Evolutionary conservation across 1,284 basidiomycete genomes (phyloP).

Genomic region (Ustilago tritici): DNA sequence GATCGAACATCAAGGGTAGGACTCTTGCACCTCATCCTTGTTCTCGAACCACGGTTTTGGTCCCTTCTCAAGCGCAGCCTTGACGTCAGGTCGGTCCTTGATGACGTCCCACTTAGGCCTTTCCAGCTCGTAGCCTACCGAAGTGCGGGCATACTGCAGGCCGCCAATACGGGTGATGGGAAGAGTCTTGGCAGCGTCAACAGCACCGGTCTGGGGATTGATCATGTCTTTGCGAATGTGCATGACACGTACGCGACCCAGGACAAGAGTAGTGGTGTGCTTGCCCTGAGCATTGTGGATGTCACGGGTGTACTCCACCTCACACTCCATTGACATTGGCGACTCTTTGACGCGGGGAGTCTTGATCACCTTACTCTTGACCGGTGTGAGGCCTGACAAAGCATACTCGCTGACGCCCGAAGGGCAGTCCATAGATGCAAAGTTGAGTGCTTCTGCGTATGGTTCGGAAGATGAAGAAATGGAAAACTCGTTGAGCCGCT

Average conservation of each 20-base stretch:
- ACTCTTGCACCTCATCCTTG: constrained; percentile 37
- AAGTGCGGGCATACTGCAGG: constrained; percentile 46
- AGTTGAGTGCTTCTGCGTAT: constrained; percentile 61
- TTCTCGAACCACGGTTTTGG: constrained; percentile 41
- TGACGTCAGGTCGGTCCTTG: constrained; percentile 44
- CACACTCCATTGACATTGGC: constrained; percentile 61
- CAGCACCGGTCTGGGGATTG: constrained; percentile 42
- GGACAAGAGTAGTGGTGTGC: constrained; percentile 57
- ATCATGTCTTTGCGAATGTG: constrained; percentile 60
- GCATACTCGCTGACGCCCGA: constrained; percentile 54
- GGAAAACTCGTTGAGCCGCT: constrained; percentile 48
- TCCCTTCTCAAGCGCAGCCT: constrained; percentile 36
- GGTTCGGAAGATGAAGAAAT: constrained; percentile 56
- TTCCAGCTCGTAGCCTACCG: constrained; percentile 50
- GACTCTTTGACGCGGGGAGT: constrained; percentile 58
- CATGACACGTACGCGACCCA: constrained; percentile 52
- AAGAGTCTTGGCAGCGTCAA: constrained; percentile 51
- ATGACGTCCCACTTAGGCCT: constrained; percentile 49
- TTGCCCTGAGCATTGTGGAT: constrained; percentile 51
- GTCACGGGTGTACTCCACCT: constrained; percentile 50
- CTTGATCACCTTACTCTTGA: constrained; percentile 49
- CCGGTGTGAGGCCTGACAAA: constrained; percentile 56
- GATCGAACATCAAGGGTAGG: constrained; percentile 25
- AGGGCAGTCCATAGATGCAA: constrained; percentile 58
- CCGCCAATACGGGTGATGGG: constrained; percentile 57